Percentiles rank a stretch among this genome's conserved stretches.
These are phyloP conservation scores for Pseudogymnoascus sp. DNA, from an alignment of 2,329 filamentous ascomycete species.

Conservation along the genomic window DNA sequence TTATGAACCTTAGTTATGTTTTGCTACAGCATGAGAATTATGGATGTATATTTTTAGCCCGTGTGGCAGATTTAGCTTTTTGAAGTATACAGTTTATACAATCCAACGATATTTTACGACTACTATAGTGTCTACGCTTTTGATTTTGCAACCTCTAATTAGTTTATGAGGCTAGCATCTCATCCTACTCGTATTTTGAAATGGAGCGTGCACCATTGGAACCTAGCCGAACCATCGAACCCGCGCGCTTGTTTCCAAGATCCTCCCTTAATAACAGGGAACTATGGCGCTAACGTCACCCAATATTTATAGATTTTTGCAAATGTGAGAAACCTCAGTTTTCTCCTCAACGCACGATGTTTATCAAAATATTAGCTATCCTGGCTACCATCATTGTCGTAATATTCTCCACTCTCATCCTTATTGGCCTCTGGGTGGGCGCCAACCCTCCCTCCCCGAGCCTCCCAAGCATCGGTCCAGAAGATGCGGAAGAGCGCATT, in stretches of 20 bases:
- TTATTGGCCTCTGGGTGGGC: neutral
- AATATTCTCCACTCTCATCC: neutral
- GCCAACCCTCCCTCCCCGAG: neutral
- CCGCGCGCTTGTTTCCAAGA: neutral
- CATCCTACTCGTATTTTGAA: neutral
- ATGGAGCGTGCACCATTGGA: neutral
- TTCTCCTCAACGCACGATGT: neutral
- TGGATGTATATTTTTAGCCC: neutral
- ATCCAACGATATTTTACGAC: neutral
- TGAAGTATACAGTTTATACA: neutral
- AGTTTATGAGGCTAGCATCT: neutral
- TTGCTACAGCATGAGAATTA: neutral
- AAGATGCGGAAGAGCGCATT: conserved; percentile 16
- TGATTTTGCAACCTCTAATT: neutral
- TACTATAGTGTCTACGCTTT: neutral
- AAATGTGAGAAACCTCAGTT: neutral
- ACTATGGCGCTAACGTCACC: neutral
- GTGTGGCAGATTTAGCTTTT: neutral
- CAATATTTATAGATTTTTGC: neutral
- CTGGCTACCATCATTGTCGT: neutral
- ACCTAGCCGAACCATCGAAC: neutral
- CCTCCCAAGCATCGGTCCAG: conserved; percentile 6
- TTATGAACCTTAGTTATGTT: neutral
- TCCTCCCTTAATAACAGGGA: neutral
- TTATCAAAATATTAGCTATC: neutral